These are phyloP conservation scores for Candida sojae DNA, from an alignment of 1,139 yeast genomes.

Conservation along the genomic window DNA sequence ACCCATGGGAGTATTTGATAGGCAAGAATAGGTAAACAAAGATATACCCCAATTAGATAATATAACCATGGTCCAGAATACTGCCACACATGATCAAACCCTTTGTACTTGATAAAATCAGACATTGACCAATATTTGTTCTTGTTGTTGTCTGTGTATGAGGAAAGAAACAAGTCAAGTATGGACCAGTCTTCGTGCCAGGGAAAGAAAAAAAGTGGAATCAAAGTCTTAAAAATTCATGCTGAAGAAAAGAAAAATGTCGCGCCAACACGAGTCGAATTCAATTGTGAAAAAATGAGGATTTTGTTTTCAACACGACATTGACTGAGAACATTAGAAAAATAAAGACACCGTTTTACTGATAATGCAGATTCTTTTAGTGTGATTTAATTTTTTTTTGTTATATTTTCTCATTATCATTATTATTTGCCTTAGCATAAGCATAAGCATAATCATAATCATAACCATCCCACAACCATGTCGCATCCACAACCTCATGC, in stretches of 20 bases:
- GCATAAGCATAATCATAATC: too few relatives aligned
- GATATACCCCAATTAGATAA: slow-evolving; percentile 36
- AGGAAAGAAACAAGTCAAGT: too few relatives aligned
- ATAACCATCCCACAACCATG: background rate
- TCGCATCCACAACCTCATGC: slow-evolving; percentile 26
- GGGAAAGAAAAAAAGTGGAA: too few relatives aligned
- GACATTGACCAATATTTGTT: slow-evolving; percentile 3
- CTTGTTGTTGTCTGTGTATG: too few relatives aligned
- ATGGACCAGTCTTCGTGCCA: too few relatives aligned
- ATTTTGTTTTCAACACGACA: too few relatives aligned
- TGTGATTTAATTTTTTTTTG: background rate
- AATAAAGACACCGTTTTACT: too few relatives aligned
- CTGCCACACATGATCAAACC: slow-evolving; percentile 28
- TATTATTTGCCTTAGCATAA: background rate
- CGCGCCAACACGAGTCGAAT: too few relatives aligned
- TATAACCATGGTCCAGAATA: slow-evolving; percentile 42
- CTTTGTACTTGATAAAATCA: slow-evolving; percentile 20
- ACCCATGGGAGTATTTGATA: slow-evolving; percentile 37
- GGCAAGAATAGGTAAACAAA: slow-evolving; percentile 37
- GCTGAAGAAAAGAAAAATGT: too few relatives aligned
- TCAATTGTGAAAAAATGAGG: too few relatives aligned
- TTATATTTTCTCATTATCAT: background rate
- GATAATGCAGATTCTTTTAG: background rate
- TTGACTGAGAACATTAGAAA: too few relatives aligned
- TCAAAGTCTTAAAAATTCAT: too few relatives aligned